Evolutionary conservation across 2,329 filamentous ascomycete genomes (phyloP), one percentile per base, ranked within the genome.

Genomic region (Fusarium sp.): DNA sequence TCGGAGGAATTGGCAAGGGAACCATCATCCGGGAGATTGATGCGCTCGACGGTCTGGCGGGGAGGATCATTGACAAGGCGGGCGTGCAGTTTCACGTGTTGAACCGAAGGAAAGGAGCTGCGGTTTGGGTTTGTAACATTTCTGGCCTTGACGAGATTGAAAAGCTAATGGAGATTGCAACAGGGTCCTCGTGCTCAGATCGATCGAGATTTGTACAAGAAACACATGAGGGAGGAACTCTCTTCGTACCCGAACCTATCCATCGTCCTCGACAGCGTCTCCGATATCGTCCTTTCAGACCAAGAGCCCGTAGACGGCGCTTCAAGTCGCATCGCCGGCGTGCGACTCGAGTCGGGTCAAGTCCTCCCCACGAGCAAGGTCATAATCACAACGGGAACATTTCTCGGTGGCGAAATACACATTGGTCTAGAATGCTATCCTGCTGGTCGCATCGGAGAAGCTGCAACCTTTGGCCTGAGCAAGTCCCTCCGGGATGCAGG

Each of bases 1-100:
- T 99, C 77, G 96, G 96, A 38, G 96, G 96, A n/a, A 98, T 99
- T 73, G 96, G 96, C 46, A 99, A 99, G 79, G 96, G 96, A 14
- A 98, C 93, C 9, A 97, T 99, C 83, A 84, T 99, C 55, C 90
- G 95, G 42, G 96, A 99, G 80, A 90, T 99, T 31, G 96, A 99
- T 82, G 96, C 96, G 0, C 84, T 99, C 64, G 96, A 98, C 76
- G 96, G 96, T 0, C 83, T 99, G 18, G 91, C 93, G 0, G 94
- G 93, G 0, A 87, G 93, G 34, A 90, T 97, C 20, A 93, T 97
- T 64, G 96, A 99, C 81, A 95, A 96, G 78, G 91, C 96, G 3
- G 96, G 93, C 6, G 88, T 97, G n/a, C 95, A 97, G 78, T 99
- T 98, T 79, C 90, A 92, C 68, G 86, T 96, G 16, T 80, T 99